phyloP scores from a whole-genome alignment of 805 yeast genomes.

The Lachancea nothofagi region DNA sequence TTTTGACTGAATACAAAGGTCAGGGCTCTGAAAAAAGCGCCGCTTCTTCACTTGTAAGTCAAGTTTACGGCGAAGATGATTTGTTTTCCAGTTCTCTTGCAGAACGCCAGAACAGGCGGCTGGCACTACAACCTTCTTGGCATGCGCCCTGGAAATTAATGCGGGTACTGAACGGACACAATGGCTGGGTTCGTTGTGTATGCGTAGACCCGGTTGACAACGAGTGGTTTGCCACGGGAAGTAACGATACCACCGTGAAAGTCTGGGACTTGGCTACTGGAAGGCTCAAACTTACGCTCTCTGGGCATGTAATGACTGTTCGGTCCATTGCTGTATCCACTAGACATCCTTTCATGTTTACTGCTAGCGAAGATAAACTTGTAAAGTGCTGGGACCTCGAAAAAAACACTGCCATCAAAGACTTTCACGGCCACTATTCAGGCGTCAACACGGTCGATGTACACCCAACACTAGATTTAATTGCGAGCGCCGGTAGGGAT shows the following conservation, averaged over 20 bases:
- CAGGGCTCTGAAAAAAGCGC: constrained; percentile 2
- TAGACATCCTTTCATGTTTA: constrained; percentile 80
- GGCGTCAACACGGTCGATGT: constrained; percentile 79
- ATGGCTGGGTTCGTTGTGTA: constrained; percentile 87
- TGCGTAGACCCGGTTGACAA: constrained; percentile 75
- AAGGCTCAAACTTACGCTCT: constrained; percentile 61
- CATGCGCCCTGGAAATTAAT: constrained; percentile 68
- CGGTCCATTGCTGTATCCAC: constrained; percentile 67
- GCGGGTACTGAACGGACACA: constrained; percentile 79
- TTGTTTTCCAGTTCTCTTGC: constrained; percentile 16
- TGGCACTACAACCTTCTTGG: constrained; percentile 33
- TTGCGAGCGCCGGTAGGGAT: constrained; percentile 88
- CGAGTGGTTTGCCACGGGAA: constrained; percentile 88
- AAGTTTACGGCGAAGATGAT: constrained; percentile 11
- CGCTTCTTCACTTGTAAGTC: constrained; percentile 8
- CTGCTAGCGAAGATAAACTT: constrained; percentile 89
- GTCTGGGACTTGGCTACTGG: constrained; percentile 85
- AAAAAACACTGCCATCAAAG: constrained; percentile 70
- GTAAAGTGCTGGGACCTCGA: constrained; percentile 96
- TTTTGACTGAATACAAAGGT: constrained; percentile 6
- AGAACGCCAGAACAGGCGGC: constrained; percentile 19
- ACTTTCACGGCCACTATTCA: constrained; percentile 91
- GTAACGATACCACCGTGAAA: constrained; percentile 82
- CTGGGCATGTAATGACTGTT: constrained; percentile 90
- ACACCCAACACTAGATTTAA: constrained; percentile 79